These are phyloP conservation scores for Rosa persica DNA, from an alignment of 306 rosid genomes.

Conservation along the genomic window DNA sequence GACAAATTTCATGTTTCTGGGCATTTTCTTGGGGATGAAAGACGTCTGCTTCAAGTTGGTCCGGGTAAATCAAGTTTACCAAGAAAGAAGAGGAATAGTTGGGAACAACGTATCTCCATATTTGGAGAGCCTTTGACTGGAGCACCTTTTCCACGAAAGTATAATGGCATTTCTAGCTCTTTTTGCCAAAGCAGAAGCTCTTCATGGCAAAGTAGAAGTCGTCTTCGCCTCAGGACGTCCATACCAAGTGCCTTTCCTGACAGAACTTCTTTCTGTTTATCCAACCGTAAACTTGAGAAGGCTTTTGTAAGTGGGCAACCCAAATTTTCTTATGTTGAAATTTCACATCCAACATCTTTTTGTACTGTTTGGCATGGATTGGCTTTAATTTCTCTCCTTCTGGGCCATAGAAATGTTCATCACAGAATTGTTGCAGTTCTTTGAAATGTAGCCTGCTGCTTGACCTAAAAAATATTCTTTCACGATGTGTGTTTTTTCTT, in stretches of 20 bases:
- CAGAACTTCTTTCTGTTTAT: conserved; percentile 47
- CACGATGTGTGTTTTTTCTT: neutral
- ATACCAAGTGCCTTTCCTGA: conserved; percentile 51
- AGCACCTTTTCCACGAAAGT: conserved; percentile 28
- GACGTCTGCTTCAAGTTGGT: conserved; percentile 40
- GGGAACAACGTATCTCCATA: conserved; percentile 40
- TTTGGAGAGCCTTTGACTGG: conserved; percentile 37
- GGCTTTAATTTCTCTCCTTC: neutral
- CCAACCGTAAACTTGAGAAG: conserved; percentile 32
- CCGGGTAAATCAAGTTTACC: conserved; percentile 37
- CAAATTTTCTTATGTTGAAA: conserved; percentile 13
- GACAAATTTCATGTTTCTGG: neutral
- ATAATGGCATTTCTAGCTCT: conserved; percentile 52
- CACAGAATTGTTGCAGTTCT: neutral
- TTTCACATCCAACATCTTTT: neutral
- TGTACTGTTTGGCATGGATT: neutral
- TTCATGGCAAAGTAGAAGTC: conserved; percentile 19
- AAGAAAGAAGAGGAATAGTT: conserved; percentile 41
- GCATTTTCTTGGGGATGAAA: conserved; percentile 23
- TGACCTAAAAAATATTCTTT: neutral
- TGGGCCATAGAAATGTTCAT: neutral
- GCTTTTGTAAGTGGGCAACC: conserved; percentile 45
- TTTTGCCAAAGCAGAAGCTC: conserved; percentile 32
- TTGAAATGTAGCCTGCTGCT: neutral
- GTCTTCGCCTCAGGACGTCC: conserved; percentile 31